Base-by-base conservation (phyloP, 179 eudicot species). In the Spergularia azorica region DNA sequence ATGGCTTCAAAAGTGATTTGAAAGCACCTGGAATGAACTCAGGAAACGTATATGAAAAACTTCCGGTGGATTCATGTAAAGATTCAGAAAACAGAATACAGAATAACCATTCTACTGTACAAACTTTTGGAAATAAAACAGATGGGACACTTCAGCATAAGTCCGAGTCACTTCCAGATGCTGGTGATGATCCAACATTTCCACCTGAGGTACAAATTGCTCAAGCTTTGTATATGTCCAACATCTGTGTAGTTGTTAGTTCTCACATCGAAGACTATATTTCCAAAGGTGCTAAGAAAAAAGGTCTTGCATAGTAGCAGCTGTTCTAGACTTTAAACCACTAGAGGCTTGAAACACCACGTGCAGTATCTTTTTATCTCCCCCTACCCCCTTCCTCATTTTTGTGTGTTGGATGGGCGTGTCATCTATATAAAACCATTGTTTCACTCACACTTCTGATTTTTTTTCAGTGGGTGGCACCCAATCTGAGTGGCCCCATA, bases 401-500 rank as follows among this genome's bases (percentile, higher is more conserved):
- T 32, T 1, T 59, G 36, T 63, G 8, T 36, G 68, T 64, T 64
- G 5, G 9, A 14, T 39, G 68, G 9, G 50, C 38, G 32, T 38
- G 8, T 41, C 48, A 39, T 64, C 26, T 38, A 16, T 64, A 9
- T 50, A 18, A 41, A 56, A 52, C 6, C 38, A 63, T 38, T 20
- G 57, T 13, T 63, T 56, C 51, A 72, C 41, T 74, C 54, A 73
- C 71, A 59, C 62, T 17, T 71, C 14, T 70, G 79, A 43, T 79
- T 66, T 79, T 15, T 77, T 79, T 84, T 79, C 90, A 95, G 99
- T 95, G 98, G 99, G 85, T 93, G 73, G 96, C 97, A 12, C 99
- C 99, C 60, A 86, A 88, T 84, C 83, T 95, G 63, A 91, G 94
- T 79, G 88, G 85, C 56, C 98, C 96, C 41, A 87, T 95, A 73